Base-by-base conservation (phyloP, 1,139 yeast species). In the Debaryomyces psychrophilus region DNA sequence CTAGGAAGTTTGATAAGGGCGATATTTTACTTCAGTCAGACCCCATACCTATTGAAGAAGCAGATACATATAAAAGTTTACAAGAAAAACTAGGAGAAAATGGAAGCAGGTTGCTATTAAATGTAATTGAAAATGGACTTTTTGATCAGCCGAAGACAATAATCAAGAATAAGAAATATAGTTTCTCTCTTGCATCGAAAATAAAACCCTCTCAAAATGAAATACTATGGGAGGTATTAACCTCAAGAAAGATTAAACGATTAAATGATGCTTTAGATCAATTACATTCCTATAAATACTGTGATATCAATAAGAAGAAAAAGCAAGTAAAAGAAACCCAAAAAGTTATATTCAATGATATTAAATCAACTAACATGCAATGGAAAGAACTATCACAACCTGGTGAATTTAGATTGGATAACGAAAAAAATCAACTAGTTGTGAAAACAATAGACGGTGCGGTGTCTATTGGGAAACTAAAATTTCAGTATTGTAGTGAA, bases 1-100 rank as follows among this genome's bases (percentile, higher is more conserved):
- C 97, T 0, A 78, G 86, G 0, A 77, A 84, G 59, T 93, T 93
- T 58, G 99, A 93, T 57, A 75, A 71, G 37, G 99, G 99, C 1
- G 71, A 75, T 5, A 77, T 93, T 0, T 61, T 93, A 1, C 62
- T 73, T n/a, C 95, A 86, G 54, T 75, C 87, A 0, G 62, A 61
- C 0, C 71, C 64, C 27, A 53, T 82, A 0, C 56, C 64, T 0
- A 69, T 85, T 2, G 35, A 46, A 8, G 51, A 60, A 17, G 35
- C 62, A 34, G 88, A 83, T 44, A 73, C 80, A 8, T 64, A 77
- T 12, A 48, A 44, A 0, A 53, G 77, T 0, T 62, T 88, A 25
- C 67, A 74, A 7, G 63, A 68, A 1, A 73, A 70, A 46, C 65
- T 90, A 22, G 90, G 89, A 0, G 55, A 50, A 0, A 52, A 71